Conservation (phyloP, 2,329 filamentous ascomycete genomes). For the Aspergillus neoniger region DNA sequence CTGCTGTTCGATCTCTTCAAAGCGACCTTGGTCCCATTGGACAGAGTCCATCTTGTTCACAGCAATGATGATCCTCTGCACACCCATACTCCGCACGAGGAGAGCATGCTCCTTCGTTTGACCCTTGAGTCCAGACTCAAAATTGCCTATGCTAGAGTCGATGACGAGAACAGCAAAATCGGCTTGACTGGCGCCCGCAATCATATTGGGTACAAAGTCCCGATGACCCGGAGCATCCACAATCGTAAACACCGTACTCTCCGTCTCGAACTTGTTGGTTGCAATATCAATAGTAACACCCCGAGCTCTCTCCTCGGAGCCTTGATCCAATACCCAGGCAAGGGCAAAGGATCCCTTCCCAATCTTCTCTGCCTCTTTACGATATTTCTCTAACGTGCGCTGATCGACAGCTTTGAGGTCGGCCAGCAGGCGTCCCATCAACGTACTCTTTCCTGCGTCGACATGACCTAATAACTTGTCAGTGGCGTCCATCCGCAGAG, state of each 20-base stretch:
- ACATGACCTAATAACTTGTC: conserved; percentile 70
- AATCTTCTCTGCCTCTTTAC: conserved; percentile 83
- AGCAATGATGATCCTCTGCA: conserved; percentile 83
- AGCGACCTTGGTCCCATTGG: conserved; percentile 78
- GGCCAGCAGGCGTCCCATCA: conserved; percentile 92
- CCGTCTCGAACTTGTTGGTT: conserved; percentile 90
- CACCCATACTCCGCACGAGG: conserved; percentile 84
- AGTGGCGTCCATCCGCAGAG: conserved; percentile 23
- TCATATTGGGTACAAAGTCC: conserved; percentile 99
- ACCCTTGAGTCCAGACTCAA: conserved; percentile 88
- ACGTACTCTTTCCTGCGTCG: conserved; percentile 94
- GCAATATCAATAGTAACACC: conserved; percentile 97
- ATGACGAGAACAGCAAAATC: conserved; percentile 95
- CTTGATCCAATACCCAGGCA: conserved; percentile 95
- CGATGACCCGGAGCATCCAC: conserved; percentile 91
- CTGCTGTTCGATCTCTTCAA: conserved; percentile 81
- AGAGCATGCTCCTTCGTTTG: conserved; percentile 94
- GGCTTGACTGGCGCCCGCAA: conserved; percentile 91
- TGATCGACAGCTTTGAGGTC: conserved; percentile 88
- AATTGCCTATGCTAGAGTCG: conserved; percentile 85
- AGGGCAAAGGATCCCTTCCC: conserved; percentile 95
- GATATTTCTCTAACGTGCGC: conserved; percentile 82
- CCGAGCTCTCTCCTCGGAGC: conserved; percentile 80
- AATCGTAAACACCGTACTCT: conserved; percentile 84
- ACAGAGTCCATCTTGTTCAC: conserved; percentile 95